Evolutionary conservation across 768 basidiomycete species (phyloP).

Genomic region (Pisolithus albus): DNA sequence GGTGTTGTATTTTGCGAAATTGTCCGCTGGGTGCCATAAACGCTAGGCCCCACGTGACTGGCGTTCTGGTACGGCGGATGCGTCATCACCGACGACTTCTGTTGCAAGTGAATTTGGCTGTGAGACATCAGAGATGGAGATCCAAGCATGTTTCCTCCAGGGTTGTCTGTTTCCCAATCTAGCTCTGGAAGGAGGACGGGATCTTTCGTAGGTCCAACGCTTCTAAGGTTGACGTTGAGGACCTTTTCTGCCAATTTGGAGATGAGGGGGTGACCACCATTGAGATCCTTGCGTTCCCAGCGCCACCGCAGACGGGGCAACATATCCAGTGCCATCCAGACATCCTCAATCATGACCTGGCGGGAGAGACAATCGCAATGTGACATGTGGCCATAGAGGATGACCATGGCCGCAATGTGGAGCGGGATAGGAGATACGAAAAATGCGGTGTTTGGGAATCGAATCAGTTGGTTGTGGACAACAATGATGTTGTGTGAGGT

Average conservation of each 20-base stretch:
- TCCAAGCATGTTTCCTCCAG: conserved; percentile 13
- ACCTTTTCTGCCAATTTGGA: conserved; percentile 76
- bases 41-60: conserved; percentile 11
- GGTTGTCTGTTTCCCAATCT: conserved; percentile 39
- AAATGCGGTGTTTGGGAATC: conserved; percentile 81
- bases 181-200: conserved; percentile 36
- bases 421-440: conserved; percentile 85
- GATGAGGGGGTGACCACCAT: conserved; percentile 78
- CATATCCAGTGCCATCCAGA: conserved; percentile 84
- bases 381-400: conserved; percentile 81
- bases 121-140: conserved; percentile 22
- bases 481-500: conserved; percentile 85
- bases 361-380: conserved; percentile 60
- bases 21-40: conserved; percentile 25
- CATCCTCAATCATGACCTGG: conserved; percentile 68
- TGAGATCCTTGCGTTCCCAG: conserved; percentile 80
- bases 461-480: conserved; percentile 76
- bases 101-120: conserved; percentile 20
- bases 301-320: conserved; percentile 87
- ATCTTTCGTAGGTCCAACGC: conserved; percentile 37
- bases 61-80: conserved; percentile 30
- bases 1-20: conserved; percentile 25
- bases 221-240: conserved; percentile 64
- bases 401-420: conserved; percentile 88
- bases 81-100: conserved; percentile 32